Evolutionary conservation across 208 protist genomes (phyloP).

Genomic region (Acanthamoeba culbertsoni): DNA sequence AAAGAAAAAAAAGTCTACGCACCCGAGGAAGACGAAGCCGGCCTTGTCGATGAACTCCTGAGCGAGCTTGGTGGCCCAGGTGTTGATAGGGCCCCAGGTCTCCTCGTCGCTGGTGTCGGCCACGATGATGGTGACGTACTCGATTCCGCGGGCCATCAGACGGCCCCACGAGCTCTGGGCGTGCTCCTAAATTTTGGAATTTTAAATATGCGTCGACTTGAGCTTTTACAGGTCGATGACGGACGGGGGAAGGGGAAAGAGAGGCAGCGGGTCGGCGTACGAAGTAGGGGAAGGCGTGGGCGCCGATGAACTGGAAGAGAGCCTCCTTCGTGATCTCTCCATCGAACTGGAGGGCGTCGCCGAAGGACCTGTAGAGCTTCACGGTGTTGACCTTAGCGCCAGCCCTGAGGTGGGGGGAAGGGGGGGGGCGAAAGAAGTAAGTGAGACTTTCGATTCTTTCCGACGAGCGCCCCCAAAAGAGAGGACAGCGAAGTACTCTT

Average conservation of each 20-base stretch:
- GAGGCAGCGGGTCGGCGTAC: neutral
- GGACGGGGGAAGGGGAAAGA: neutral
- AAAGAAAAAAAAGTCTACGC: neutral
- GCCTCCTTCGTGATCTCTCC: neutral
- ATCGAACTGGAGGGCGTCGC: neutral
- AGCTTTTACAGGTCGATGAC: neutral
- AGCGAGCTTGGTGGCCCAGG: neutral
- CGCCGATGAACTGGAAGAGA: neutral
- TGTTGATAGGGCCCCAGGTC: neutral
- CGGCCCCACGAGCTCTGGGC: neutral
- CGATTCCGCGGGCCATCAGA: neutral
- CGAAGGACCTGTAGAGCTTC: constrained; percentile 47
- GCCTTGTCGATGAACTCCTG: constrained; percentile 3
- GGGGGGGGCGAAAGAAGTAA: neutral
- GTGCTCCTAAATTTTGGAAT: neutral
- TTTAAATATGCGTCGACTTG: neutral
- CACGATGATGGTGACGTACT: neutral
- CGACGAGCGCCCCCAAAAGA: neutral
- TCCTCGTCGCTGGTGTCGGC: neutral
- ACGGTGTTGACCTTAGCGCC: neutral
- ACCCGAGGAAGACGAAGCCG: constrained; percentile 15
- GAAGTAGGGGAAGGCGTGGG: constrained; percentile 47
- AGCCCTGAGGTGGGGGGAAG: neutral
- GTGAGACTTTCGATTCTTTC: neutral
- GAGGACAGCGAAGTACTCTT: neutral